Conservation (phyloP, 208 protist species). For the Tritrichomonas musculus region DNA sequence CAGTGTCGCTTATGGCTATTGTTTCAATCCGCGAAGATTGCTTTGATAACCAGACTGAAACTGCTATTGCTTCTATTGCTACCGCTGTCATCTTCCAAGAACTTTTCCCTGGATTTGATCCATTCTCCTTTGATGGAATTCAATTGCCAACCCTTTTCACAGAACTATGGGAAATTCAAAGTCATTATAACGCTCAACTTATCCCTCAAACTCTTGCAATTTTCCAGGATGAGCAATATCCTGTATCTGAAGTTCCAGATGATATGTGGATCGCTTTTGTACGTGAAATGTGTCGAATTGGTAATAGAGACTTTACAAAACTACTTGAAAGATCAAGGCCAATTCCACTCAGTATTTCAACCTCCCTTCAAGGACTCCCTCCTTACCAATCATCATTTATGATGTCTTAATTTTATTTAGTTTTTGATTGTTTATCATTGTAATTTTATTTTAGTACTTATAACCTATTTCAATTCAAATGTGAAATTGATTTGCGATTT, state of each 20-base stretch:
- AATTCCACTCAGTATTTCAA: neutral
- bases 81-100: neutral
- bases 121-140: neutral
- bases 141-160: neutral
- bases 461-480: too few relatives aligned
- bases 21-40: neutral
- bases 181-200: neutral
- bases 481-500: too few relatives aligned
- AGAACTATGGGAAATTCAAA: conserved; percentile 6
- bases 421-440: neutral
- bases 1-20: neutral
- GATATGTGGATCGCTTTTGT: conserved; percentile 25
- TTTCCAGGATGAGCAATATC: neutral
- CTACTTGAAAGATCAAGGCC: neutral
- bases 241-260: neutral
- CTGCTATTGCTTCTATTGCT: neutral
- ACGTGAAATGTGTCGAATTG: neutral
- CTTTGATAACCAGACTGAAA: neutral
- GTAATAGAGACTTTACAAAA: neutral
- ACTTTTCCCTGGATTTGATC: neutral
- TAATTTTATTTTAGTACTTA: neutral
- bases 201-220: neutral
- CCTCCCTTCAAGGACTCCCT: neutral
- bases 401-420: neutral
- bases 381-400: neutral